These are phyloP conservation scores for Daldinia vernicosa DNA, from an alignment of 495 filamentous ascomycete species.

Conservation along the genomic window DNA sequence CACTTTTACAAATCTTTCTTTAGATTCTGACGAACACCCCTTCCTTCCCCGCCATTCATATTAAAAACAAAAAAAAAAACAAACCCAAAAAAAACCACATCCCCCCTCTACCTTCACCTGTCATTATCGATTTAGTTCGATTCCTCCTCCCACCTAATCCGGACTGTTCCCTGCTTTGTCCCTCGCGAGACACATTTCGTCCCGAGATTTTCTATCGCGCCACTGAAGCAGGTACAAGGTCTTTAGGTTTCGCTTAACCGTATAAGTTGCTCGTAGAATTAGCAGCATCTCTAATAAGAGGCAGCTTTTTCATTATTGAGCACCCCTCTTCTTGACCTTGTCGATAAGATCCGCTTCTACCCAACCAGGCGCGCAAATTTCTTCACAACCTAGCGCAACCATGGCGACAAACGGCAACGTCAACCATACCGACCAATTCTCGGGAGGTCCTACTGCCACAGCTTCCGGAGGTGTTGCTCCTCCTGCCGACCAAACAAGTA, in stretches of 20 bases:
- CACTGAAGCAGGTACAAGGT: constrained; percentile 17
- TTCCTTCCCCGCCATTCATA: constrained; percentile 7
- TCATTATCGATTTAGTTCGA: constrained; percentile 16
- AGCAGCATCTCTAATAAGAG: constrained; percentile 15
- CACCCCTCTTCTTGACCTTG: constrained; percentile 12
- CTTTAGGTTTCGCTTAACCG: constrained; percentile 9
- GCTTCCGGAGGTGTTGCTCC: constrained; percentile 26
- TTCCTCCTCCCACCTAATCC: constrained; percentile 20
- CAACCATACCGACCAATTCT: constrained; percentile 52
- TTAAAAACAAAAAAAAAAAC: background rate
- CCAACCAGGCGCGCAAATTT: constrained; percentile 35
- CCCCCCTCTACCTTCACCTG: background rate
- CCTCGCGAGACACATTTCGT: constrained; percentile 15
- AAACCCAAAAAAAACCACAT: constrained; percentile 16
- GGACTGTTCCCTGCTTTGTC: constrained; percentile 9
- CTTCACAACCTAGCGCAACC: constrained; percentile 43
- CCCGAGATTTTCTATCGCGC: constrained; percentile 14
- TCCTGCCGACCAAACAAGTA: constrained; percentile 30
- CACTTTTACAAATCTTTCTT: constrained; percentile 17
- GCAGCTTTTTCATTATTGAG: constrained; percentile 19
- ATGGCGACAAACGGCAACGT: constrained; percentile 62
- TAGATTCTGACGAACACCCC: background rate
- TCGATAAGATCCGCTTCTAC: constrained; percentile 21
- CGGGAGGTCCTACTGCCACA: constrained; percentile 37
- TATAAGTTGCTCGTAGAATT: constrained; percentile 22